Base-by-base conservation (phyloP, 176 grass and related monocot genomes). In the Zea mays region DNA sequence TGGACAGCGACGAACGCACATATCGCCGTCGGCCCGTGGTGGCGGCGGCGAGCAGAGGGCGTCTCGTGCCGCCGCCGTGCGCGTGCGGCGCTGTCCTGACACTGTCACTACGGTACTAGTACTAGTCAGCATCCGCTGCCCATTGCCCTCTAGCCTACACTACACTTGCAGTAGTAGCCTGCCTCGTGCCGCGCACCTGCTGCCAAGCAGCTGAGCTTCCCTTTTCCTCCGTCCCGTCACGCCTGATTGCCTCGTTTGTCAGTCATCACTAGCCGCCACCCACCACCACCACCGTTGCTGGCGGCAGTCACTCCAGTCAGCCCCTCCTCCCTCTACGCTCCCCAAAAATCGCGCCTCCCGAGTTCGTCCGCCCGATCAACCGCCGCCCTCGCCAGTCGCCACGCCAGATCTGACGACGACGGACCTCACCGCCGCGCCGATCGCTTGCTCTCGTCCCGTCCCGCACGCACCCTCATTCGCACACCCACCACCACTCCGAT, bases 331-430 rank as follows among this genome's bases (percentile, higher is more conserved):
- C 61, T 20, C 3, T 27, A 27, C 36, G 33, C 34, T 4, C 37
- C 62, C 63, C 10, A 63, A 63, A 63, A 37, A 37, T 38, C 63
- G 4, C 63, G 63, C 63, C 7, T 10, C 60, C 60, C 60, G 33
- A 62, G 12, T 34, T 8, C 9, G 1, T 14, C 60, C 33, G 34
- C 11, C 11, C 13, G 52, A 7, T 9, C 7, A 12, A 1, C 1
- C 40, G 0, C 41, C 20, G 0, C 74, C 57, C 36, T 0, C 62
- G 38, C 39, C 27, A 27, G 27, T 4, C 41, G 78, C 65, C 19
- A 7, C 76, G 10, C 39, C 76, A 86, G 85, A 82, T 86, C 72
- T 76, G 74, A 62, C 41, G 4, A 2, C 37, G 52, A 15, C 4
- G 47, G 49, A 1, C 16, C 3, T 3, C 40, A 16, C 80, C 2